Evolutionary conservation across 179 eudicot species (phyloP), one percentile per base, ranked within the genome.

Genomic region (Drosera spatulata): DNA sequence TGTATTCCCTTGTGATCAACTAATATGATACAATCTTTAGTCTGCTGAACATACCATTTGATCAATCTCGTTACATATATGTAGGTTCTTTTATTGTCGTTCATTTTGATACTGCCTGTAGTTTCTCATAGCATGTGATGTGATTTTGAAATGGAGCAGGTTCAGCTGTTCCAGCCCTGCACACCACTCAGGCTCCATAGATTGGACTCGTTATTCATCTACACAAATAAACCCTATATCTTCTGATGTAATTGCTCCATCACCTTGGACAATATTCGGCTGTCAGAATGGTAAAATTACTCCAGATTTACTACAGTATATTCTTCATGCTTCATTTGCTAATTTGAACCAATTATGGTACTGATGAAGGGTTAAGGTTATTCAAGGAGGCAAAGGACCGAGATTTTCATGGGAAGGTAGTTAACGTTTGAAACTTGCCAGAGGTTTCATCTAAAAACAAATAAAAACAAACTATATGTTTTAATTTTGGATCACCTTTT

Each of bases 241-340:
- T 49, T 72, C 84, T 11, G 95, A 84, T 71, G 95, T 84, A 33
- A 71, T 84, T 62, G 85, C 90, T 46, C 87, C 95, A 67, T 77
- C 90, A 3, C 85, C 87, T 2, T 84, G 95, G 95, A 71, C 76
- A 71, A 82, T 86, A 37, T 73, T 84, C 42, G 95, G 95, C 56
- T 78, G 83, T 64, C 73, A 78, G 63, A 84, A 84, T 71, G 95
- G 95, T 86, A 79, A 50, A 56, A 6, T n/a, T 3, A 38, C 10
- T 45, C 4, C 2, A 5, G 10, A 9, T 58, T 10, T 13, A 3
- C 22, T 1, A 10, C 44, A 22, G 48, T 49, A 8, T 33, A 10
- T 64, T 10, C 7, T 43, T 10, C 4, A 41, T 13, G 46, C 44
- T 39, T n/a, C 44, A 52, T 10, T 41, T 53, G 8, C 39, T 5